Evolutionary conservation across 352 stramenopile species (phyloP).

Genomic region (Pythium apleroticum): DNA sequence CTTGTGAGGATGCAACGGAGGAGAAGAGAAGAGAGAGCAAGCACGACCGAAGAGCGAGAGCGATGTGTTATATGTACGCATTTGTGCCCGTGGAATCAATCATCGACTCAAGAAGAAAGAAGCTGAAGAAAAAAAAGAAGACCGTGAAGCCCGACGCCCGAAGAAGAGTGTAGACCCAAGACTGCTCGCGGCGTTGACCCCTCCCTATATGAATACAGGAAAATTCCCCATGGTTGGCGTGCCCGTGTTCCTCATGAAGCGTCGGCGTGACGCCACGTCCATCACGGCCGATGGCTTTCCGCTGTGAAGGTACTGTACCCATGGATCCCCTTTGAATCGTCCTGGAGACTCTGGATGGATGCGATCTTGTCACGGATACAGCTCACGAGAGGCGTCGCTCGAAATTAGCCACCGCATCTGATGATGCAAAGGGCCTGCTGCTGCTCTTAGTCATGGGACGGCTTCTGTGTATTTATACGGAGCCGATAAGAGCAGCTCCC

Average conservation of each 20-base stretch:
- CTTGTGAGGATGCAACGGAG: background rate
- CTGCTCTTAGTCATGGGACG: constrained; percentile 5
- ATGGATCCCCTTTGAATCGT: background rate
- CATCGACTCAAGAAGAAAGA: constrained; percentile 14
- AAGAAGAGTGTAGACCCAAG: constrained; percentile 25
- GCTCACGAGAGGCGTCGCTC: background rate
- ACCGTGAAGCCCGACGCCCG: constrained; percentile 5
- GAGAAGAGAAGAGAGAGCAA: constrained; percentile 3
- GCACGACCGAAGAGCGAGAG: constrained; percentile 6
- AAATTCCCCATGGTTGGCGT: constrained; percentile 9
- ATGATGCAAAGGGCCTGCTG: background rate
- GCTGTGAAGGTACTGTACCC: background rate
- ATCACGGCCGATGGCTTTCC: constrained; percentile 8
- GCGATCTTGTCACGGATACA: background rate
- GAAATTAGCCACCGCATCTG: constrained; percentile 3
- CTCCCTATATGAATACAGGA: constrained; percentile 30
- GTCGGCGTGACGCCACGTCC: constrained; percentile 2
- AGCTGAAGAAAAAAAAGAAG: constrained; percentile 6
- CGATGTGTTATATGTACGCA: constrained; percentile 29
- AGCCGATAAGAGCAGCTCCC: background rate
- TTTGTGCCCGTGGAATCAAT: constrained; percentile 19
- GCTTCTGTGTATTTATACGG: constrained; percentile 1
- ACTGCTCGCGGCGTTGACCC: constrained; percentile 16
- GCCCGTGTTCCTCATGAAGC: background rate
- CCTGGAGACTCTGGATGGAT: background rate